These are phyloP conservation scores for Amaranthus hypochondriacus DNA, from an alignment of 148 eudicot genomes.

Conservation along the genomic window DNA sequence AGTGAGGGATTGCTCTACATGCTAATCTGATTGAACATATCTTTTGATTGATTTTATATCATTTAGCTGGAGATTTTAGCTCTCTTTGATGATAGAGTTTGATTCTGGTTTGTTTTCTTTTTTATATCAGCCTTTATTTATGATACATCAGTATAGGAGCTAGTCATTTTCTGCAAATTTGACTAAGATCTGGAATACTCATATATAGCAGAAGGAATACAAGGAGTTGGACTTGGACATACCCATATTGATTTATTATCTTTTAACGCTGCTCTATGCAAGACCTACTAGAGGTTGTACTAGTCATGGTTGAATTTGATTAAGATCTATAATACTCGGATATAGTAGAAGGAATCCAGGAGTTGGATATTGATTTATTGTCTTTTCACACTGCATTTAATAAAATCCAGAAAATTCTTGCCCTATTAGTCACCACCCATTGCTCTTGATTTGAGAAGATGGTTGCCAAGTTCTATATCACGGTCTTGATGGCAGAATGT, in stretches of 20 bases:
- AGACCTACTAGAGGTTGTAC: no score
- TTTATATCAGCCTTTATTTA: constrained; percentile 2
- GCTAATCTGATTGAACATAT: neutral
- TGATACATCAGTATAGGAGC: neutral
- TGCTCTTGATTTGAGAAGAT: neutral
- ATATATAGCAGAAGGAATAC: neutral
- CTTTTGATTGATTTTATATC: neutral
- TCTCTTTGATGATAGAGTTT: neutral
- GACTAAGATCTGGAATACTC: neutral
- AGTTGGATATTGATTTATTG: neutral
- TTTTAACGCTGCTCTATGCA: no score
- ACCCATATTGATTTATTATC: no score
- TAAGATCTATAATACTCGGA: no score
- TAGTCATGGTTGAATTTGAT: no score
- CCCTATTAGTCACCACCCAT: neutral
- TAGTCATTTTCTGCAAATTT: neutral
- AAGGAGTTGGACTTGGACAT: no score
- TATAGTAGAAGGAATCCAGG: constrained; percentile 1
- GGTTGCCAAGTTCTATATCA: neutral
- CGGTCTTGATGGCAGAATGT: neutral
- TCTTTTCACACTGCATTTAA: neutral
- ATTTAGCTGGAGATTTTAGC: neutral
- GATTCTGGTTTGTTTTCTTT: constrained; percentile 1
- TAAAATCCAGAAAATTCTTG: neutral
- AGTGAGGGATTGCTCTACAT: neutral